These are phyloP conservation scores for Solanum sitiens DNA, from an alignment of 257 asterid species.

Conservation along the genomic window DNA sequence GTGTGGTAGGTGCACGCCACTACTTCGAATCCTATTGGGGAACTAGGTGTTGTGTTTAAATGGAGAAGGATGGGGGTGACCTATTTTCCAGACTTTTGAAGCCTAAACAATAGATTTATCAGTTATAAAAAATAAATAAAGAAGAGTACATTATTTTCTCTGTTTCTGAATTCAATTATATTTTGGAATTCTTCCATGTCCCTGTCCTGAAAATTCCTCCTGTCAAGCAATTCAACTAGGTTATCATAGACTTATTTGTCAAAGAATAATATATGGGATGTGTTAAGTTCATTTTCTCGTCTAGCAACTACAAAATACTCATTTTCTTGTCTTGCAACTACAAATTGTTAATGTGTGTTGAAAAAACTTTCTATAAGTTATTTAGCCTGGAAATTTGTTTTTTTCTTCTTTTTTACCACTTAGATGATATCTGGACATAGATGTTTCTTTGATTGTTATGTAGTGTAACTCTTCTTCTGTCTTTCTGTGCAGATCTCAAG, in stretches of 20 bases:
- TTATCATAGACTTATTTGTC: background rate
- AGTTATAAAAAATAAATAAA: background rate
- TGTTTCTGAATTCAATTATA: background rate
- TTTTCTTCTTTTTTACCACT: background rate
- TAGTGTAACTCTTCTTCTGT: background rate
- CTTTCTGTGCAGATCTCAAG: conserved; percentile 68
- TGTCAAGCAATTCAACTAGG: background rate
- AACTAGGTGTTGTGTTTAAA: background rate
- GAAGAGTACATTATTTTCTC: background rate
- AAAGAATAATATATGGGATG: background rate
- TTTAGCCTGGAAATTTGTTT: background rate
- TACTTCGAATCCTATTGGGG: background rate
- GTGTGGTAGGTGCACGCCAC: background rate
- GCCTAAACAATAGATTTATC: background rate
- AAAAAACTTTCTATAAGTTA: background rate
- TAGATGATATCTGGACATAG: background rate
- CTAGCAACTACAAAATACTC: background rate
- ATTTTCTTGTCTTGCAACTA: background rate
- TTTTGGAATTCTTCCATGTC: background rate
- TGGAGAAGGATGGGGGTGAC: background rate
- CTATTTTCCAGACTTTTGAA: background rate
- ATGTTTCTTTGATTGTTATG: background rate
- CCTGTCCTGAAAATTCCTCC: background rate
- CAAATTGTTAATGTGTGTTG: background rate
- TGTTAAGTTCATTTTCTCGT: background rate